A percentile compares a stretch with the other conserved stretches of the same genome.
Evolutionary conservation across 2,329 filamentous ascomycete species (phyloP).

Genomic region (Sarocladium brachiariae): DNA sequence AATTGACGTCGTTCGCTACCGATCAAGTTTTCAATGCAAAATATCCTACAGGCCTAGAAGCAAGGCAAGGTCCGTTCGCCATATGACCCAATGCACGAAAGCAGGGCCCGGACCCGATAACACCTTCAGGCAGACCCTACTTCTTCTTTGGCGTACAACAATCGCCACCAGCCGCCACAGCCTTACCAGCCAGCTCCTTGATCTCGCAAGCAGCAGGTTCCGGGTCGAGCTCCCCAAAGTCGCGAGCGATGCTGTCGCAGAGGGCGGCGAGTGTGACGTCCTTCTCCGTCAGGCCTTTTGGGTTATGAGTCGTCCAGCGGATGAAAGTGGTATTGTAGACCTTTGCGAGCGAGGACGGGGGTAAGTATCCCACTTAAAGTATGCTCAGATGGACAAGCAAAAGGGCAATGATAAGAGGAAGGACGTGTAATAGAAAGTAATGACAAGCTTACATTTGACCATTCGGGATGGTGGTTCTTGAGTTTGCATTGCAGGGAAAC

Average conservation of each 20-base stretch:
- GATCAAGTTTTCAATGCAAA: background rate
- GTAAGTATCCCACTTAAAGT: too few relatives aligned
- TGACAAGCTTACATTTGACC: slow-evolving; percentile 58
- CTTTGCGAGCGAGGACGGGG: too few relatives aligned
- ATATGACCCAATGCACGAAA: too few relatives aligned
- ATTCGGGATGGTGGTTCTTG: slow-evolving; percentile 67
- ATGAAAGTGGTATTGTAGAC: slow-evolving; percentile 65
- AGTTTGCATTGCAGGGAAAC: slow-evolving; percentile 61
- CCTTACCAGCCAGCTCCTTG: slow-evolving; percentile 39
- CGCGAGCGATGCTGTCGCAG: slow-evolving; percentile 52
- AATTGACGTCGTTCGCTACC: slow-evolving; percentile 23
- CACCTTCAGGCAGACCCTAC: background rate
- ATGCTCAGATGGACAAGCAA: too few relatives aligned
- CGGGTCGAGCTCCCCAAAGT: slow-evolving; percentile 47
- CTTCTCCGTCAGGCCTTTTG: slow-evolving; percentile 55
- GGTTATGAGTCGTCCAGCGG: slow-evolving; percentile 67
- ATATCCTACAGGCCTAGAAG: background rate
- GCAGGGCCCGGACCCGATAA: too few relatives aligned
- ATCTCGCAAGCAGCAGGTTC: slow-evolving; percentile 28
- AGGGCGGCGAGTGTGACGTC: slow-evolving; percentile 55
- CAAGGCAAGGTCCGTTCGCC: background rate
- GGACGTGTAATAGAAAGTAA: too few relatives aligned
- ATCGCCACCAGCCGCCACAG: slow-evolving; percentile 37
- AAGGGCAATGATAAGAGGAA: too few relatives aligned
- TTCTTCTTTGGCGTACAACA: slow-evolving; percentile 45